phyloP scores from a whole-genome alignment of 2,329 filamentous ascomycete genomes.

The Cryphonectria parasitica region DNA sequence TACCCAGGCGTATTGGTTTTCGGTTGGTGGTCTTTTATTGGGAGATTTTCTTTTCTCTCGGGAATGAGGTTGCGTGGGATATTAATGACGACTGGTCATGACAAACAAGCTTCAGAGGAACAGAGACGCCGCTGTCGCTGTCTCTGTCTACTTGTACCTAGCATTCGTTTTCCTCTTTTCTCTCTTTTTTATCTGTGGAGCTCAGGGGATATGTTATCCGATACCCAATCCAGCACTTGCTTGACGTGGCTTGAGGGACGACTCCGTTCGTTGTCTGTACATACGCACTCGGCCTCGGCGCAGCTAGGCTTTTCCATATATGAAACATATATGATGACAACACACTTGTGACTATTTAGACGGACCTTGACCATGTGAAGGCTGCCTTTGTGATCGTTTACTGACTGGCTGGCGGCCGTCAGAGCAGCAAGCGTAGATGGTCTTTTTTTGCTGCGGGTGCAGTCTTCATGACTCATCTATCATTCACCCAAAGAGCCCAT shows the following conservation, averaged over 20 bases:
- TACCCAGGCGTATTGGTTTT: constrained; percentile 26
- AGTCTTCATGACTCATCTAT: background rate
- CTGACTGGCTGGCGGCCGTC: background rate
- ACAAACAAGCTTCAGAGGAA: constrained; percentile 30
- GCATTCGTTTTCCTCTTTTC: constrained; percentile 31
- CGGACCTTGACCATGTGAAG: background rate
- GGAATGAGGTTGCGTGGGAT: background rate
- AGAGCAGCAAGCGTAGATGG: background rate
- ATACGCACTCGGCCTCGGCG: constrained; percentile 1
- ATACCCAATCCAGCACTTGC: constrained; percentile 25
- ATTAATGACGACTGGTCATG: constrained; percentile 32
- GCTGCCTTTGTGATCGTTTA: background rate
- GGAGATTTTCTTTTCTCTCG: constrained; percentile 24
- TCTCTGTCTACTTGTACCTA: constrained; percentile 30
- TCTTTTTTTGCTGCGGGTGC: background rate
- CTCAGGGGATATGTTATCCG: constrained; percentile 17
- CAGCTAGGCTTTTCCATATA: background rate
- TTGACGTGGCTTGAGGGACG: constrained; percentile 5
- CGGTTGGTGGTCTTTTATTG: background rate
- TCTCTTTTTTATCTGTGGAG: constrained; percentile 5
- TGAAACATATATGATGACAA: background rate
- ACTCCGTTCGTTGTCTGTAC: constrained; percentile 2
- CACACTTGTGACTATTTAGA: background rate
- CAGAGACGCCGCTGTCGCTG: constrained; percentile 21
- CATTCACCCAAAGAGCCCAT: background rate